Evolutionary conservation across 805 yeast genomes (phyloP), one percentile per base, ranked within the genome.

Genomic region (Barnettozyma pratensis): DNA sequence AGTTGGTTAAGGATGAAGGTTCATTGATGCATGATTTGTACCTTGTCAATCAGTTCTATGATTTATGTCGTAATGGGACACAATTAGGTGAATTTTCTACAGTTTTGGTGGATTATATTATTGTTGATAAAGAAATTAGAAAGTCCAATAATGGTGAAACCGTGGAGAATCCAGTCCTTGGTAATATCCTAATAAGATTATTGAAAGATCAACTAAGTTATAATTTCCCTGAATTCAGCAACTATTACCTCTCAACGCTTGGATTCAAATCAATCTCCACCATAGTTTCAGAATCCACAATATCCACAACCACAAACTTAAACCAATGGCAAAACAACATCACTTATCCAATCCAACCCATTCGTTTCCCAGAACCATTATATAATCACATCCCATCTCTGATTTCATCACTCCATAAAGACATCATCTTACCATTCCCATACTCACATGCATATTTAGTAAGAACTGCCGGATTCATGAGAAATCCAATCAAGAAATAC

Each of bases 291-390:
- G 9, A 26, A 19, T 7, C 26, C 36, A 25, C 3, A 5, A n/a
- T 11, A 27, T 6, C 11, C 11, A 8, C 34, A 2, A 36, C 27
- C 7, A n/a, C 4, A 4, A 26, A 9, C 6, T 34, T 44, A 7
- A 55, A 56, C 44, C 43, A 36, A 10, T 56, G 59, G 59, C 29
- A 44, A 11, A 49, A 52, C 30, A 50, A 52, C 37, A 52, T 56
- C 37, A 43, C 32, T n/a, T 56, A 54, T 34, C 45, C 44, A 9
- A 38, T 54, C 29, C 19, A 7, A 32, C 27, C 19, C 3, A 12
- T 34, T n/a, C 7, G 12, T 6, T 8, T n/a, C 44, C 6, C 29
- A 10, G n/a, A 27, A 5, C 35, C 30, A 41, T 10, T 19, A 25
- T 14, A 32, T 10, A 31, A 41, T 9, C 34, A 31, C 11, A 11